phyloP scores from a whole-genome alignment of 495 filamentous ascomycete genomes.

The Aspergillus nidulans region DNA sequence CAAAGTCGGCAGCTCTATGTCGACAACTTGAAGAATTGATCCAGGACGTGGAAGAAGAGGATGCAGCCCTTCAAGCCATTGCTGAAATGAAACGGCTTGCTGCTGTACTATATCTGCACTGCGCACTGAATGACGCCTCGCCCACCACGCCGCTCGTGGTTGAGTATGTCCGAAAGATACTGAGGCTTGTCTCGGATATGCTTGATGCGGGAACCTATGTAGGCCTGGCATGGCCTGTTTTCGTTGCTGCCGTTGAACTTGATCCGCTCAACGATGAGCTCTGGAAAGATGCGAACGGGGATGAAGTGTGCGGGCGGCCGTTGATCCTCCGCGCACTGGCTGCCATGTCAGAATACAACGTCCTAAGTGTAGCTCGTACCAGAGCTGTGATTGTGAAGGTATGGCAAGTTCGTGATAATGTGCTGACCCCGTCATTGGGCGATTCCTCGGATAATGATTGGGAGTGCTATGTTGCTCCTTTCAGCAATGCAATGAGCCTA shows the following conservation, averaged over 20 bases:
- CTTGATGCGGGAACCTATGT: constrained; percentile 27
- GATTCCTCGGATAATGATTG: constrained; percentile 30
- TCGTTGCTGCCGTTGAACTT: constrained; percentile 43
- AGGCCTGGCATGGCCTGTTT: constrained; percentile 42
- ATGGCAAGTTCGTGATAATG: constrained; percentile 39
- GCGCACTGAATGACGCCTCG: constrained; percentile 35
- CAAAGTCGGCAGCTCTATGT: constrained; percentile 28
- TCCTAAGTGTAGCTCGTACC: constrained; percentile 39
- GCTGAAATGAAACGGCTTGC: constrained; percentile 42
- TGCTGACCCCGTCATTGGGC: constrained; percentile 22
- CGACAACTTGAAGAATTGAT: constrained; percentile 29
- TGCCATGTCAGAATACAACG: constrained; percentile 37
- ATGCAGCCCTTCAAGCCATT: constrained; percentile 31
- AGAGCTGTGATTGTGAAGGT: constrained; percentile 39
- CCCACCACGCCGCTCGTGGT: constrained; percentile 35
- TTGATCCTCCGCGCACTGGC: constrained; percentile 37
- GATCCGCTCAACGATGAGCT: constrained; percentile 38
- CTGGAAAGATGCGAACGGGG: constrained; percentile 20
- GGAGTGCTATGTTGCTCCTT: constrained; percentile 40
- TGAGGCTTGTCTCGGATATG: constrained; percentile 30
- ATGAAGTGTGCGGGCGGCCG: constrained; percentile 29
- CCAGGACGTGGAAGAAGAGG: constrained; percentile 31
- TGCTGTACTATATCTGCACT: constrained; percentile 40
- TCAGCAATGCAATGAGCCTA: constrained; percentile 40
- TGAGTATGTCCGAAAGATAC: constrained; percentile 32